These are phyloP conservation scores for Tuber indicum DNA, from an alignment of 495 filamentous ascomycete species.

Conservation along the genomic window DNA sequence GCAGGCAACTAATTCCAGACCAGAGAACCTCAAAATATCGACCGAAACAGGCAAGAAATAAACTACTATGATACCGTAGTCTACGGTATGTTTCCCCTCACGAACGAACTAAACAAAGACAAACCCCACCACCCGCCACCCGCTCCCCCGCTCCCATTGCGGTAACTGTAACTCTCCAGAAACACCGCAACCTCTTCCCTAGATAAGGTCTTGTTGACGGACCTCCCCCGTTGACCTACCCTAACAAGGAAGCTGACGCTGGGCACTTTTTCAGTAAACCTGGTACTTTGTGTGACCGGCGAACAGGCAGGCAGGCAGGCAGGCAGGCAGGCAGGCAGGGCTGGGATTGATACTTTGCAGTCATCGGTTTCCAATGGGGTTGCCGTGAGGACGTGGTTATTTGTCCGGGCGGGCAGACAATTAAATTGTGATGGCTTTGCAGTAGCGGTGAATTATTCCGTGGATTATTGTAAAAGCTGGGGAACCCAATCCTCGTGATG, in stretches of 20 bases:
- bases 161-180: background rate
- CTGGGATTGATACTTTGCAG: background rate
- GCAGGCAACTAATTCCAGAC: background rate
- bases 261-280: background rate
- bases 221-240: background rate
- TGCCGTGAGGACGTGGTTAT: background rate
- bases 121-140: background rate
- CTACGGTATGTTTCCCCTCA: background rate
- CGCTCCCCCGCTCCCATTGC: background rate
- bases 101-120: background rate
- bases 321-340: background rate
- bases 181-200: conserved; percentile 1
- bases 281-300: background rate
- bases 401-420: background rate
- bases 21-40: background rate
- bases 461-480: too few species aligned
- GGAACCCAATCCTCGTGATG: too few species aligned
- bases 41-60: background rate
- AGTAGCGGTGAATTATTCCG: too few species aligned
- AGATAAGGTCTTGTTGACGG: background rate
- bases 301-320: background rate
- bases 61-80: too few species aligned
- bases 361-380: background rate
- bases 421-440: background rate
- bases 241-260: background rate